Base-by-base conservation (phyloP, 805 yeast genomes). In the Yamadazyma scolyti region DNA sequence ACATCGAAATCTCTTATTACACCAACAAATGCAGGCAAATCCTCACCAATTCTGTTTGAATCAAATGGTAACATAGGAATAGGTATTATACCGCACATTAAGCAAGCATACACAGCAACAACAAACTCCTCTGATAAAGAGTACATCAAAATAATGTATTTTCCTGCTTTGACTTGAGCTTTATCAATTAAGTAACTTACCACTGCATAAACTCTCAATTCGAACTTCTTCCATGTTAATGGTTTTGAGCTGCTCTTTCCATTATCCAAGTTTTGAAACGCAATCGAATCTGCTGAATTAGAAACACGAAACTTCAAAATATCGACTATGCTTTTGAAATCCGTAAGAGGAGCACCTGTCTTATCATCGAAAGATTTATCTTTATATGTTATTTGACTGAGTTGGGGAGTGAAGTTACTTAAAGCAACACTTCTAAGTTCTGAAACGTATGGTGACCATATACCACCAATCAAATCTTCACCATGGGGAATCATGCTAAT, bases 51-150 rank as follows among this genome's bases (percentile, higher is more conserved):
- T 32, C 88, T 61, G 25, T 68, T 70, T 9, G 77, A 65, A 38
- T 82, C 87, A 23, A 88, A 58, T 0, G 94, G 88, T 7, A 78
- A 62, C 51, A 87, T 55, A 0, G 95, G 93, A 10, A 90, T 69
- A 1, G 93, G 86, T 3, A 84, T 70, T 4, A 87, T 35, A 6
- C 96, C 96, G 31, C 88, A 73, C 34, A 81, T 58, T 53, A 90
- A 73, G 52, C 97, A 90, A 0, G 98, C 97, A 55, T 79, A 77
- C 1, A 88, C 66, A 2, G 95, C 86, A 17, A 86, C 76, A 4
- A 82, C 75, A 48, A 76, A 90, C 39, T 93, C 97, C 35, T 89
- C 96, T 1, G 88, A 77, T 27, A 90, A 73, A 0, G 95, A 82
- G 52, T 86, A 88, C 80, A 88, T 80, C 46, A 93, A 61, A 3